Conservation (phyloP, 106 monocot genomes). For the Apostasia ramifera region DNA sequence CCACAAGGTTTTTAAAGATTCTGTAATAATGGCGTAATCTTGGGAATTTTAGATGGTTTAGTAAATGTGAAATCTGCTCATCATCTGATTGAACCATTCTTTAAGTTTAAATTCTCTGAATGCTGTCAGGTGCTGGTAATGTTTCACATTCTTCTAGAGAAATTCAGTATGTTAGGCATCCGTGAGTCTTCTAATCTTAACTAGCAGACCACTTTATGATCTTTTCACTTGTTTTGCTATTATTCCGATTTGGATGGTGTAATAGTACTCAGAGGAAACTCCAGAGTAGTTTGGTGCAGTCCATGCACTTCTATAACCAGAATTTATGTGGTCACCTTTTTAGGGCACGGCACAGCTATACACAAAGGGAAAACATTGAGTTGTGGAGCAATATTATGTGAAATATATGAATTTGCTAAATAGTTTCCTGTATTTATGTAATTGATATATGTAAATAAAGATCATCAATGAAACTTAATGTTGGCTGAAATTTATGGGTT, state of each 20-base stretch:
- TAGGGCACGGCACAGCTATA: not conserved
- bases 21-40: not conserved
- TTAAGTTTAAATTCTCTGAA: not conserved
- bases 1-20: not conserved
- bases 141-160: not conserved
- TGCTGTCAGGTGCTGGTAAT: not conserved
- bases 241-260: not conserved
- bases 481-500: too few species aligned
- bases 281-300: not conserved
- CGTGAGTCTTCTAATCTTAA: not conserved
- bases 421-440: too few species aligned
- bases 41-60: not conserved
- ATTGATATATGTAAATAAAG: too few species aligned
- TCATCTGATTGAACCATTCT: not conserved
- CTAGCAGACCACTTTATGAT: not conserved
- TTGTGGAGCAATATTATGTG: not conserved
- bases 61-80: not conserved
- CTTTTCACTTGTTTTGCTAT: not conserved
- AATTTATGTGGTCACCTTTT: not conserved
- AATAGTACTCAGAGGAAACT: too few species aligned
- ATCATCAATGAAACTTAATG: too few species aligned
- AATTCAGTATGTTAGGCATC: not conserved
- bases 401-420: not conserved
- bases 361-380: not conserved
- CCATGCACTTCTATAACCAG: not conserved